Evolutionary conservation across 805 yeast species (phyloP).

Genomic region (Metschnikowia kofuensis): DNA sequence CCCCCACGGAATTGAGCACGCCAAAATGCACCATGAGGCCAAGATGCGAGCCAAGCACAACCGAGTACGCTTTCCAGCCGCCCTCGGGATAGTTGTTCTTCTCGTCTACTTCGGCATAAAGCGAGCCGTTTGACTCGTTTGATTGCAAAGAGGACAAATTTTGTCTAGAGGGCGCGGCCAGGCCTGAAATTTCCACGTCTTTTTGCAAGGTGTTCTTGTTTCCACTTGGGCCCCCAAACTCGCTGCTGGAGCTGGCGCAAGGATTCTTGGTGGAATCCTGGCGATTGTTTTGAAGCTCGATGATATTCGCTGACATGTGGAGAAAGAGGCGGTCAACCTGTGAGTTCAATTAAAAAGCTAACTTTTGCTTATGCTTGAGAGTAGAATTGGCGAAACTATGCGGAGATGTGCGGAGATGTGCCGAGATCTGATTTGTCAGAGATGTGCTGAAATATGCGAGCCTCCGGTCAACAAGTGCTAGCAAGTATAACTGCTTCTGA

Average conservation of each 20-base stretch:
- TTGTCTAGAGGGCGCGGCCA: not conserved
- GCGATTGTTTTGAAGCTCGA: not conserved
- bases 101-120: not conserved
- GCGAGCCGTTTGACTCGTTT: not conserved
- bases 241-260: not conserved
- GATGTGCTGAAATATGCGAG: no score
- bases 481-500: no score
- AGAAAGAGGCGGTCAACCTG: no score
- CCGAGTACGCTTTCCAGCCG: slow-evolving; percentile 53
- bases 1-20: slow-evolving; percentile 56
- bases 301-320: not conserved
- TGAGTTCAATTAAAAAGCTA: not conserved
- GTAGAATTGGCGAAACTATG: not conserved
- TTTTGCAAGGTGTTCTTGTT: not conserved
- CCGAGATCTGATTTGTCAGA: no score
- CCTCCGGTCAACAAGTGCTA: no score
- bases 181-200: not conserved
- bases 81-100: slow-evolving; percentile 49
- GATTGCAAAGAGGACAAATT: not conserved
- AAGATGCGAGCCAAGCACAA: slow-evolving; percentile 55
- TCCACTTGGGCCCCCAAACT: not conserved
- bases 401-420: no score
- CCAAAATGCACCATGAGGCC: slow-evolving; percentile 59
- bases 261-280: not conserved
- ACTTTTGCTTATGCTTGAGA: not conserved